A percentile compares a stretch with the other conserved stretches of the same genome.
phyloP scores from a whole-genome alignment of 148 eudicot species.

The Dianthus caryophyllus region DNA sequence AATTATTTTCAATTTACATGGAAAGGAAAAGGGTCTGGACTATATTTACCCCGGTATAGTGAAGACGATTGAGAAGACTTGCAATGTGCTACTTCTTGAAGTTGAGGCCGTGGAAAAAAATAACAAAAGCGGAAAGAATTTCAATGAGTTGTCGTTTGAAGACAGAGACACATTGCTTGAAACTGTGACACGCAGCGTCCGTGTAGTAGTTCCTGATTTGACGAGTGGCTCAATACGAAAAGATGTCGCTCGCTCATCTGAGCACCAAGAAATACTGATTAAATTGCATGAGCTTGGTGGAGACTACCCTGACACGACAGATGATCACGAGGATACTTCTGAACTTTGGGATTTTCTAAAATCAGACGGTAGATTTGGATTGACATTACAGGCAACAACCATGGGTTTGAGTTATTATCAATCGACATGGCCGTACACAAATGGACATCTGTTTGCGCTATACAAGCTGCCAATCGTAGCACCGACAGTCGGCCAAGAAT shows the following conservation, averaged over 20 bases:
- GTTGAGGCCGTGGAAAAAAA: constrained; percentile 52
- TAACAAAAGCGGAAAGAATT: too few species aligned
- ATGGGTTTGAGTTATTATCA: constrained; percentile 35
- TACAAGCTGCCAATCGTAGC: constrained; percentile 54
- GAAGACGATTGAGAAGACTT: constrained; percentile 52
- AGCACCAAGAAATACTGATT: constrained; percentile 47
- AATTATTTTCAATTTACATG: constrained; percentile 50
- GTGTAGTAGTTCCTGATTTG: constrained; percentile 38
- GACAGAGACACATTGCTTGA: constrained; percentile 68
- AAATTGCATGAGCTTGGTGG: constrained; percentile 45
- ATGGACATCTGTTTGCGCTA: constrained; percentile 60
- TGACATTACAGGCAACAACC: constrained; percentile 60
- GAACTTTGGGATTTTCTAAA: too few species aligned
- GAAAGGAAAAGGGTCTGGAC: constrained; percentile 56
- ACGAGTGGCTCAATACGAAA: constrained; percentile 24
- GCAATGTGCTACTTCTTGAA: constrained; percentile 73
- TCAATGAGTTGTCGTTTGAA: constrained; percentile 66
- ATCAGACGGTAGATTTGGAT: too few species aligned
- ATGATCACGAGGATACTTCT: constrained; percentile 41
- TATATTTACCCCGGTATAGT: constrained; percentile 68
- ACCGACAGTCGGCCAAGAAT: constrained; percentile 49
- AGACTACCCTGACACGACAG: constrained; percentile 26
- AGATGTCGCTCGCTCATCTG: constrained; percentile 32
- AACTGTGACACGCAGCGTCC: constrained; percentile 53
- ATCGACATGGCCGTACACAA: constrained; percentile 73